A percentile compares a stretch with the other conserved stretches of the same genome.
Conservation (phyloP, 495 filamentous ascomycete species). For the Aspergillus leporis region DNA sequence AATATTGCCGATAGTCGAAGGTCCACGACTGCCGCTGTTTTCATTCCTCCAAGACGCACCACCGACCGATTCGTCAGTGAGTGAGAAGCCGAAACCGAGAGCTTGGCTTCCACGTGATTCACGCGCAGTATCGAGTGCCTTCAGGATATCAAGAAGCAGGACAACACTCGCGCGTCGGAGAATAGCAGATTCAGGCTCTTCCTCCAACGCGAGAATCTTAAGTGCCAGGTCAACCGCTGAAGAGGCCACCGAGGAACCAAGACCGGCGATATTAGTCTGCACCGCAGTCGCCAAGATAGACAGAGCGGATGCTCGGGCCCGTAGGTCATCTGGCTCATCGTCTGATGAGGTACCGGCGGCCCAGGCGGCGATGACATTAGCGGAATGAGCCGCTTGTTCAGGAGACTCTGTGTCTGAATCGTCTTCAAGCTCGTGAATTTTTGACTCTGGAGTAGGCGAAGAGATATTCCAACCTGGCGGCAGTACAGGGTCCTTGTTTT, state of each 20-base stretch:
- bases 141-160: constrained; percentile 66
- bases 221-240: constrained; percentile 67
- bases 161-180: constrained; percentile 72
- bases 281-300: constrained; percentile 67
- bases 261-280: constrained; percentile 63
- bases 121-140: constrained; percentile 59
- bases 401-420: constrained; percentile 47
- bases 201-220: constrained; percentile 65
- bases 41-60: constrained; percentile 1
- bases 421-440: constrained; percentile 24
- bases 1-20: constrained; percentile 49
- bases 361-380: constrained; percentile 74
- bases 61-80: constrained; percentile 26
- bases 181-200: constrained; percentile 63
- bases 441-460: constrained; percentile 14
- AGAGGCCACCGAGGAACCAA: constrained; percentile 55
- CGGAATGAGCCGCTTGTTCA: constrained; percentile 54
- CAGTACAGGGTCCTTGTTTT: constrained; percentile 28
- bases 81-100: constrained; percentile 62
- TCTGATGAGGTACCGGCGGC: constrained; percentile 57
- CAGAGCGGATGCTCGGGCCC: constrained; percentile 75
- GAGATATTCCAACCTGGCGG: constrained; percentile 37
- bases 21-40: constrained; percentile 5
- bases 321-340: constrained; percentile 66
- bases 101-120: constrained; percentile 45